Conservation (phyloP, 495 filamentous ascomycete species). For the Rhypophila decipiens region DNA sequence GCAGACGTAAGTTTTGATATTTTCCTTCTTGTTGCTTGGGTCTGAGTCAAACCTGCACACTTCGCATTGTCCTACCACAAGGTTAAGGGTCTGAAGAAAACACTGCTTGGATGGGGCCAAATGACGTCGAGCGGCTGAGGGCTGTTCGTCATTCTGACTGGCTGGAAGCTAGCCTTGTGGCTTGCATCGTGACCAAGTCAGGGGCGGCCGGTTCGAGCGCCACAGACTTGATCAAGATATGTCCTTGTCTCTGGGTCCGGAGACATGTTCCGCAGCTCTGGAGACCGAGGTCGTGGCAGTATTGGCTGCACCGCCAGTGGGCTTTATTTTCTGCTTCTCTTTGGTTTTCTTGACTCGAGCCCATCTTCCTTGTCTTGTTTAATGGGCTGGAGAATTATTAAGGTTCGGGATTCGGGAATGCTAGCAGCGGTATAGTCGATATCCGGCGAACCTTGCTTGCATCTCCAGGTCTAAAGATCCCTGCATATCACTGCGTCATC, state of each 20-base stretch:
- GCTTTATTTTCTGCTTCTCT: too few species aligned
- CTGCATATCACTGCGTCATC: background rate
- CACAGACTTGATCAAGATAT: background rate
- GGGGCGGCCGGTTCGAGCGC: background rate
- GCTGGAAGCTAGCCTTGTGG: conserved; percentile 1
- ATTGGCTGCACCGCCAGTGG: too few species aligned
- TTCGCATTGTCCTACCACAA: too few species aligned
- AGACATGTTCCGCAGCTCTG: background rate
- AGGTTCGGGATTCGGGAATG: too few species aligned
- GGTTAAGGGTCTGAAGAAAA: too few species aligned
- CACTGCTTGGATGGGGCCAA: too few species aligned
- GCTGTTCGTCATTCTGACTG: conserved; percentile 8
- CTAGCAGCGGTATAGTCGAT: background rate
- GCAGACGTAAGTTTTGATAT: conserved; percentile 7
- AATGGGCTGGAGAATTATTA: too few species aligned
- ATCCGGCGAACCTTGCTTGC: background rate
- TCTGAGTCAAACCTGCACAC: background rate
- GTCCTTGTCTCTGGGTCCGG: background rate
- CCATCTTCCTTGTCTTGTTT: too few species aligned
- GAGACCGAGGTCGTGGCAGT: background rate
- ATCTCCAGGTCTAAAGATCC: background rate
- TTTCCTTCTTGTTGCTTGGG: background rate
- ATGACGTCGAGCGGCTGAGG: conserved; percentile 1
- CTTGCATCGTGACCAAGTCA: conserved; percentile 7
- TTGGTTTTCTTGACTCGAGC: background rate